phyloP scores from a whole-genome alignment of 768 basidiomycete species.

The Pleurotus citrinopileatus region DNA sequence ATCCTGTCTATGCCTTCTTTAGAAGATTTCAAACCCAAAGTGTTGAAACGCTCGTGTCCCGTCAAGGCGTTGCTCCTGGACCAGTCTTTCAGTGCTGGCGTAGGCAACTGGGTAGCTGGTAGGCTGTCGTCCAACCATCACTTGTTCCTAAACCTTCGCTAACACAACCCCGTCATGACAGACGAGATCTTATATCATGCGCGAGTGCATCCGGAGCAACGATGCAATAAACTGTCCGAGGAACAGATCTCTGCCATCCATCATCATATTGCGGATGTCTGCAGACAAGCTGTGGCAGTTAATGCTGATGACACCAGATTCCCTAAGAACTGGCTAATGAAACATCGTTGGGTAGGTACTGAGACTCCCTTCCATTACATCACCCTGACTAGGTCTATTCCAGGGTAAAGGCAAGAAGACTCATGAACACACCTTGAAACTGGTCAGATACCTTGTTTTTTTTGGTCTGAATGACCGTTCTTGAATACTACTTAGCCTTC shows the following conservation, averaged over 20 bases:
- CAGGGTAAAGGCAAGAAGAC: constrained; percentile 60
- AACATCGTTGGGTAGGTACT: constrained; percentile 65
- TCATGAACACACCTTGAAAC: constrained; percentile 36
- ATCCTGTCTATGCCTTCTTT: constrained; percentile 64
- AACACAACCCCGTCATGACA: constrained; percentile 17
- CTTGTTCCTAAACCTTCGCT: constrained; percentile 10
- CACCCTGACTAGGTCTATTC: neutral
- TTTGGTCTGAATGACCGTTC: neutral
- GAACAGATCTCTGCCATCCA: constrained; percentile 51
- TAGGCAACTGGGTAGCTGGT: constrained; percentile 86
- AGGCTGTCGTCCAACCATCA: neutral
- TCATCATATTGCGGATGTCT: constrained; percentile 51
- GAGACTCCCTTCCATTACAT: neutral
- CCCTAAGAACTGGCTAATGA: constrained; percentile 66
- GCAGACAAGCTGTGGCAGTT: constrained; percentile 57
- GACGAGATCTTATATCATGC: constrained; percentile 78
- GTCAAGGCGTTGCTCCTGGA: constrained; percentile 76
- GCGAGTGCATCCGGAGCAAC: constrained; percentile 68
- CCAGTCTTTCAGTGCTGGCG: constrained; percentile 77
- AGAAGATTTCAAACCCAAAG: constrained; percentile 42
- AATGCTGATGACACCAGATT: constrained; percentile 70
- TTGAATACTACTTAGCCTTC: constrained; percentile 45
- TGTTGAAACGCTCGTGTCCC: constrained; percentile 58
- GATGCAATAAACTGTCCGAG: constrained; percentile 51
- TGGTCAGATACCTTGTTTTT: constrained; percentile 34